A percentile compares a stretch with the other conserved stretches of the same genome.
phyloP scores from a whole-genome alignment of 139 green algal species.

The Zygnema cylindricum region DNA sequence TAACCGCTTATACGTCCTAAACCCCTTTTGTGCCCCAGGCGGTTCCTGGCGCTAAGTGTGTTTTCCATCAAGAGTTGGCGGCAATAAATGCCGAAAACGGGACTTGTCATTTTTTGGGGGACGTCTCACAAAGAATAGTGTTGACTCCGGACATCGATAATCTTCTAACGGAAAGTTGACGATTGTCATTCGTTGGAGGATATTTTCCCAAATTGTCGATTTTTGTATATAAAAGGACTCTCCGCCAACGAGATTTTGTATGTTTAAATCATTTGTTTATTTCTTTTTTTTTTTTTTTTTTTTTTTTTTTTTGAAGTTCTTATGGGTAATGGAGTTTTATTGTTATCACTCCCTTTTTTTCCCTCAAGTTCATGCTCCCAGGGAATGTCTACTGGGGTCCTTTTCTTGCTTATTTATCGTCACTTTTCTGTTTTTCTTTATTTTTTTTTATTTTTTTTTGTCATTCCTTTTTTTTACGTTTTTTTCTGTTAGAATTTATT shows the following conservation, averaged over 20 bases:
- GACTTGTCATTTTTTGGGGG: not conserved
- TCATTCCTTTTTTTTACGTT: not conserved
- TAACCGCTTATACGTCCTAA: too few relatives aligned
- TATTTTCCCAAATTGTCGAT: too few relatives aligned
- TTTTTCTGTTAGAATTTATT: not conserved
- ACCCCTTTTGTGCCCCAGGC: too few relatives aligned
- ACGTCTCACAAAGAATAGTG: not conserved
- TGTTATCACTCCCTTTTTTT: not conserved
- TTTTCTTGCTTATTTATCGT: not conserved
- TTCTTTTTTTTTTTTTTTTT: too few relatives aligned
- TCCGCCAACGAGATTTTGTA: not conserved
- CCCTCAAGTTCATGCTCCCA: not conserved
- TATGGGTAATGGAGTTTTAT: not conserved
- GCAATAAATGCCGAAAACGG: not conserved
- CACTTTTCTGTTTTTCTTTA: not conserved
- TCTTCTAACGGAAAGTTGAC: not conserved
- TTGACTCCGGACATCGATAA: slow-evolving; percentile 2
- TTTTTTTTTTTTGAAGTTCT: too few relatives aligned
- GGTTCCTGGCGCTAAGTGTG: not conserved
- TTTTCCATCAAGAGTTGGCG: slow-evolving; percentile 29
- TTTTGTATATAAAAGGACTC: too few relatives aligned
- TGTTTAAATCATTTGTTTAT: not conserved
- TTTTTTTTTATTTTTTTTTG: not conserved
- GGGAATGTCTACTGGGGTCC: too few relatives aligned
- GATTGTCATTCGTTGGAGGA: not conserved